Evolutionary conservation across 2,329 filamentous ascomycete species (phyloP).

Genomic region (Gliomastix tumulicola): DNA sequence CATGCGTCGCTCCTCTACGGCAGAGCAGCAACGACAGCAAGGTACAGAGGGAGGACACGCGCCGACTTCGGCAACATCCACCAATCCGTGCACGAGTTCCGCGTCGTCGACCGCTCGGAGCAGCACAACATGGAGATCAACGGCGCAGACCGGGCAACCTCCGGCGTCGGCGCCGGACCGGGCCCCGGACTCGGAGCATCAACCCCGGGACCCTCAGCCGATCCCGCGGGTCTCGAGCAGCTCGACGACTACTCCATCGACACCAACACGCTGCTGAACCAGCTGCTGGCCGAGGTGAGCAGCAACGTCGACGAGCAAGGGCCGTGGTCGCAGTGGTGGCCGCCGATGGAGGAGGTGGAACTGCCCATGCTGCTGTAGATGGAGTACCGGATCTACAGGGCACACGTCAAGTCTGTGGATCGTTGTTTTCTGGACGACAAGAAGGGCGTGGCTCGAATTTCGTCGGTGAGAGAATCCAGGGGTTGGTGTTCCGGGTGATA

Average conservation of each 20-base stretch:
- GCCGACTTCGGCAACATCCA: slow-evolving; percentile 19
- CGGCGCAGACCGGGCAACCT: slow-evolving; percentile 10
- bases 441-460: no score
- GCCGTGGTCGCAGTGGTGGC: slow-evolving; percentile 18
- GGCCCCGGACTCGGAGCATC: no score
- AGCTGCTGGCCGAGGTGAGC: slow-evolving; percentile 15
- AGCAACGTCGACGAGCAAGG: slow-evolving; percentile 16
- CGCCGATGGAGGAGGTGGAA: slow-evolving; percentile 11
- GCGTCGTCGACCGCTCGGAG: slow-evolving; percentile 19
- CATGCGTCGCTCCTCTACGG: slow-evolving; percentile 17
- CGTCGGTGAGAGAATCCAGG: no score
- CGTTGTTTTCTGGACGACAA: no score
- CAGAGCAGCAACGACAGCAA: slow-evolving; percentile 11
- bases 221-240: background rate
- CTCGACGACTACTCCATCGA: slow-evolving; percentile 6
- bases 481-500: no score
- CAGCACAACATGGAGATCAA: slow-evolving; percentile 19
- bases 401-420: no score
- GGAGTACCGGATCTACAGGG: no score
- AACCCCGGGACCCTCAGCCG: no score
- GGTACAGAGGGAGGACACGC: slow-evolving; percentile 15
- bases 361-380: no score
- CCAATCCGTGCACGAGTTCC: slow-evolving; percentile 21
- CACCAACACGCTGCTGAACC: slow-evolving; percentile 12
- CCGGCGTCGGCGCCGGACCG: background rate